phyloP scores from a whole-genome alignment of 208 protist species.

The Strigomonas culicis region DNA sequence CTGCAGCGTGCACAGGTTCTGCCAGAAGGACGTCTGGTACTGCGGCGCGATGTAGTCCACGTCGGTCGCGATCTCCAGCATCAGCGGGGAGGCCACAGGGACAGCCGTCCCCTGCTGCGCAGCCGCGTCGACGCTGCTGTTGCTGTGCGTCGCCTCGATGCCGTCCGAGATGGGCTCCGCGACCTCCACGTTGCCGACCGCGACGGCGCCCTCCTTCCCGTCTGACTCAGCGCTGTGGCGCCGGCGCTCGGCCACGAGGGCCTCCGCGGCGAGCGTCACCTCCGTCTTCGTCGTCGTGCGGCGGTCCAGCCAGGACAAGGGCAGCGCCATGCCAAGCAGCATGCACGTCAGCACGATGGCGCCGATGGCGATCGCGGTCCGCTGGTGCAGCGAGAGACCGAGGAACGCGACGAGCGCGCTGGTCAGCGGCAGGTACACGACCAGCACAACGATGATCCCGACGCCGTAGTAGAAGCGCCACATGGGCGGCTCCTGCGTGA shows the following conservation, averaged over 20 bases:
- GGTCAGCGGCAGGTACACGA: slow-evolving; percentile 56
- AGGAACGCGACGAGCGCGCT: slow-evolving; percentile 35
- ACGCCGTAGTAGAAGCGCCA: slow-evolving; percentile 52
- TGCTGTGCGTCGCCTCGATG: slow-evolving; percentile 2
- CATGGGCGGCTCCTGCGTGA: slow-evolving; percentile 50
- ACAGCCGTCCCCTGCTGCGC: background rate
- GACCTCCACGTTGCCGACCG: background rate
- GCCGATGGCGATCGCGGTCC: slow-evolving; percentile 34
- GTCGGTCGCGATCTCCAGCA: slow-evolving; percentile 23
- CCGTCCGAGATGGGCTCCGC: background rate
- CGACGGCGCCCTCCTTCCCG: background rate
- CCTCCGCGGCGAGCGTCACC: background rate
- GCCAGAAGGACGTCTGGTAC: slow-evolving; percentile 55
- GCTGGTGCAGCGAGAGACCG: background rate
- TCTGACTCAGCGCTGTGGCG: background rate
- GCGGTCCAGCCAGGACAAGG: slow-evolving; percentile 1
- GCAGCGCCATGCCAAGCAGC: slow-evolving; percentile 22
- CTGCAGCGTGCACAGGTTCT: slow-evolving; percentile 32
- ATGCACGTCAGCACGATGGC: slow-evolving; percentile 17
- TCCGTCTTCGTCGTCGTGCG: slow-evolving; percentile 3
- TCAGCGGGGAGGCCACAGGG: background rate
- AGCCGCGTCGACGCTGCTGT: slow-evolving; percentile 8
- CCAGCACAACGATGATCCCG: slow-evolving; percentile 35
- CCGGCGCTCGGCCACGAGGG: background rate
- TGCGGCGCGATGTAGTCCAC: slow-evolving; percentile 62